A percentile compares a stretch with the other conserved stretches of the same genome.
phyloP scores from a whole-genome alignment of 2,329 filamentous ascomycete genomes.

The Cladosporium sp. region DNA sequence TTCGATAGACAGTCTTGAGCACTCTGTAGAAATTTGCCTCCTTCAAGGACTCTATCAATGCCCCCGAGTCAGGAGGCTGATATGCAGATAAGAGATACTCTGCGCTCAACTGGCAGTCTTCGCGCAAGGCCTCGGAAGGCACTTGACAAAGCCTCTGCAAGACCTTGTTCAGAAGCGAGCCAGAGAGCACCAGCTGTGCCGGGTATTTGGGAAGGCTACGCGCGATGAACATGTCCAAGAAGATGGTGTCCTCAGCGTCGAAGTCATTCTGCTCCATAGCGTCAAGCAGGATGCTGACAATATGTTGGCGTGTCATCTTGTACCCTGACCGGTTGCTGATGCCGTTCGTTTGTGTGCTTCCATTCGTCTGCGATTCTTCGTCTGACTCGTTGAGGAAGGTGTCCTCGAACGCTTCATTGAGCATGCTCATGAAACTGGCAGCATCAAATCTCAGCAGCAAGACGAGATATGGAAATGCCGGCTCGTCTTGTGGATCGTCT shows the following conservation, averaged over 20 bases:
- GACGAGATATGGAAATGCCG: constrained; percentile 79
- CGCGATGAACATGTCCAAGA: constrained; percentile 97
- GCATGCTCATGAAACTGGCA: constrained; percentile 85
- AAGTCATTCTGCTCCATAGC: constrained; percentile 81
- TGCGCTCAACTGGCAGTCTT: constrained; percentile 94
- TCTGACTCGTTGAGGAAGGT: constrained; percentile 71
- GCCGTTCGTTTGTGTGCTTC: constrained; percentile 23
- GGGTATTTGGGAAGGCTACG: constrained; percentile 95
- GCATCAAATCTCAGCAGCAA: constrained; percentile 85
- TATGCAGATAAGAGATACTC: constrained; percentile 94
- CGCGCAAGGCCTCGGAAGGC: constrained; percentile 72
- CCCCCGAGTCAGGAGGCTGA: constrained; percentile 75
- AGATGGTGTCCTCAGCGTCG: constrained; percentile 76
- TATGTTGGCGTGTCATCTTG: constrained; percentile 78
- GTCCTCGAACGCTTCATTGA: constrained; percentile 98
- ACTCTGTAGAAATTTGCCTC: constrained; percentile 85
- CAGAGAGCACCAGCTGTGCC: constrained; percentile 88
- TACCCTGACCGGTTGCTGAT: constrained; percentile 22
- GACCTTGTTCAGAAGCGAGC: constrained; percentile 76
- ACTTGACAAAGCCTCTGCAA: constrained; percentile 80
- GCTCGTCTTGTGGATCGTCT: constrained; percentile 53
- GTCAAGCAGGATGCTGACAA: constrained; percentile 85
- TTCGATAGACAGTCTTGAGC: constrained; percentile 80
- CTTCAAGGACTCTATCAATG: constrained; percentile 72
- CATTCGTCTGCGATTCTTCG: constrained; percentile 52